Evolutionary conservation across 1,284 basidiomycete species (phyloP).

Genomic region (Ganoderma resinaceum): DNA sequence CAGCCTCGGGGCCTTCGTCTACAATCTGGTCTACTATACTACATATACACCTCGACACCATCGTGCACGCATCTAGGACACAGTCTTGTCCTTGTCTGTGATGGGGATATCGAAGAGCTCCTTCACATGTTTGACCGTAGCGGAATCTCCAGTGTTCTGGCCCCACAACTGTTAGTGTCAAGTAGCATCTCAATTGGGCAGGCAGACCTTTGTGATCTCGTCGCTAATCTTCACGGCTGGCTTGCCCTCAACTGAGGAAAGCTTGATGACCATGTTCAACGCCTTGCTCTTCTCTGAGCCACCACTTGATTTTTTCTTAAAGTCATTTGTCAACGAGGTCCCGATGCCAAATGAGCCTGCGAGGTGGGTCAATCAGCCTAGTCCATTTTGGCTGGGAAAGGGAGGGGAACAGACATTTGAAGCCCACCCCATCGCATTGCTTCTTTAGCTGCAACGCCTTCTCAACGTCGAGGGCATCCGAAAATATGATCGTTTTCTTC

Average conservation of each 20-base stretch:
- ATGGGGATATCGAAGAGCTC: slow-evolving; percentile 42
- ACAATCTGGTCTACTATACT: not conserved
- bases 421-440: slow-evolving; percentile 77
- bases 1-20: not conserved
- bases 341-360: slow-evolving; percentile 88
- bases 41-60: not conserved
- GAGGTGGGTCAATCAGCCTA: not conserved
- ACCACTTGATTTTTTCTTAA: slow-evolving; percentile 62
- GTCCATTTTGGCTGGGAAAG: not conserved
- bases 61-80: slow-evolving; percentile 6
- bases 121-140: slow-evolving; percentile 52
- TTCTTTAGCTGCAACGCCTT: slow-evolving; percentile 74
- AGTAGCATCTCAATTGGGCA: not conserved
- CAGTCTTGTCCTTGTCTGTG: slow-evolving; percentile 16
- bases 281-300: slow-evolving; percentile 74
- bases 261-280: slow-evolving; percentile 94
- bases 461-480: slow-evolving; percentile 79
- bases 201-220: slow-evolving; percentile 80
- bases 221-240: slow-evolving; percentile 94
- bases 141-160: slow-evolving; percentile 55
- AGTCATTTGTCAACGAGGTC: slow-evolving; percentile 92
- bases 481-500: slow-evolving; percentile 82
- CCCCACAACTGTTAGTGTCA: not conserved
- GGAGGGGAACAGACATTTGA: slow-evolving; percentile 58
- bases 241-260: slow-evolving; percentile 74